Conservation (phyloP, 2,329 filamentous ascomycete genomes). For the Colletotrichum neosansevieriae region DNA sequence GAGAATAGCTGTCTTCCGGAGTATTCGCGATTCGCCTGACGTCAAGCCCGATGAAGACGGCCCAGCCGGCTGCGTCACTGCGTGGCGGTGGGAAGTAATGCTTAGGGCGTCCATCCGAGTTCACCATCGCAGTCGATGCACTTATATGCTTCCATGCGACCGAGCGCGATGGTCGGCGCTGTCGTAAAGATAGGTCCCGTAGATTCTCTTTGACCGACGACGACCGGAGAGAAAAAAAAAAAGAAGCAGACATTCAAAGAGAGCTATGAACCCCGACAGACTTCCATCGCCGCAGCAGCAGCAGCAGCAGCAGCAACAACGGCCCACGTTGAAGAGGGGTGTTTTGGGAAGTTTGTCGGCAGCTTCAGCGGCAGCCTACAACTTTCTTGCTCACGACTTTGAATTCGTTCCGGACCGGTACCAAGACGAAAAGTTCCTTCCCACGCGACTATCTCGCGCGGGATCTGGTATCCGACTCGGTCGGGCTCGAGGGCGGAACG, state of each 20-base stretch:
- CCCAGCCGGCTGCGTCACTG: constrained; percentile 26
- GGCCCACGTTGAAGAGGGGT: constrained; percentile 22
- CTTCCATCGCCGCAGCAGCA: constrained; percentile 19
- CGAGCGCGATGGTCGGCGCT: neutral
- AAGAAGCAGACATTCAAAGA: neutral
- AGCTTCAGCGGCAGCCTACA: constrained; percentile 28
- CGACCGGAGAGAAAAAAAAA: constrained; percentile 17
- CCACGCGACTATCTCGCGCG: constrained; percentile 33
- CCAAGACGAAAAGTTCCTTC: constrained; percentile 24
- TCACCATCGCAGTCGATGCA: neutral
- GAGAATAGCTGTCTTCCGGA: neutral
- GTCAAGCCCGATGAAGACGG: constrained; percentile 23
- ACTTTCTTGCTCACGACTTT: constrained; percentile 34
- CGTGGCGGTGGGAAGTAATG: constrained; percentile 4
- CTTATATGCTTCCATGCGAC: constrained; percentile 32
- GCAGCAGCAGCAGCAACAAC: constrained; percentile 21
- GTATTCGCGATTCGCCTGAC: constrained; percentile 22
- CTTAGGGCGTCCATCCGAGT: neutral
- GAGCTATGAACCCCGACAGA: constrained; percentile 24
- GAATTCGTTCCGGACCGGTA: constrained; percentile 33
- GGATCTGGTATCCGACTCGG: constrained; percentile 30
- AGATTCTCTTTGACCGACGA: constrained; percentile 2
- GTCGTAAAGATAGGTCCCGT: constrained; percentile 3
- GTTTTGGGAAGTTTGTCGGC: constrained; percentile 18
- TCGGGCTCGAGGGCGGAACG: constrained; percentile 23